Base-by-base conservation (phyloP, 2,329 filamentous ascomycete genomes). In the Blastomyces percursus region DNA sequence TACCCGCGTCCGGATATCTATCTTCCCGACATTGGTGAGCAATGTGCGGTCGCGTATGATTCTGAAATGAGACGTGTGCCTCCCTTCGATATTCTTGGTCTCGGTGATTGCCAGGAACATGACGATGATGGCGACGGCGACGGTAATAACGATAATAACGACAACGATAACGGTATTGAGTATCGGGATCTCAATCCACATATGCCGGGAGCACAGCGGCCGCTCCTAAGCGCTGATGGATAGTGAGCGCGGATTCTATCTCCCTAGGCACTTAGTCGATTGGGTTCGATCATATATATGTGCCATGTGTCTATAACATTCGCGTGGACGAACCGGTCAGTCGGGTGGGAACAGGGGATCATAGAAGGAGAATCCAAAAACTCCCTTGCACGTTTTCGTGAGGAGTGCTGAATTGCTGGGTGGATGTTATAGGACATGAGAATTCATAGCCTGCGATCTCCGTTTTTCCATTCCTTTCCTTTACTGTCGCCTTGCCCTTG, bases 31-130 rank as follows among this genome's bases (percentile, higher is more conserved):
- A 48, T 42, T 42, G 40, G 48, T 24, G 57, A 35, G 9, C 42
- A 32, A 11, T 12, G 19, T 50, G 16, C 27, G 24, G 57, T 50
- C 38, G 16, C 16, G 24, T 42, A 42, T 35, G 57, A 38, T 35
- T 59, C 57, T 50, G 57, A 59, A 35, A 48, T 59, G 42, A 59
- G 42, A 21, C 57, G 57, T 27, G 42, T 59, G 44, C 48, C 42
- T 3, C 8, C 40, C 55, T 11, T 58, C 40, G 55, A 58, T 35
- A n/a, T 48, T 48, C 3, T 35, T 27, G 12, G 54, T 21, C 35
- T 42, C 42, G 21, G n/a, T 42, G 54, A 40, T 42, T n/a, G 54
- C 21, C 54, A 40, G n/a, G 54, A 57, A 24, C 35, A 57, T 57
- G 32, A 40, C 6, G 19, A 24, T 14, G n/a, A 42, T 4, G 54